Conservation (phyloP, 257 asterid species). For the Cordia subcordata region DNA sequence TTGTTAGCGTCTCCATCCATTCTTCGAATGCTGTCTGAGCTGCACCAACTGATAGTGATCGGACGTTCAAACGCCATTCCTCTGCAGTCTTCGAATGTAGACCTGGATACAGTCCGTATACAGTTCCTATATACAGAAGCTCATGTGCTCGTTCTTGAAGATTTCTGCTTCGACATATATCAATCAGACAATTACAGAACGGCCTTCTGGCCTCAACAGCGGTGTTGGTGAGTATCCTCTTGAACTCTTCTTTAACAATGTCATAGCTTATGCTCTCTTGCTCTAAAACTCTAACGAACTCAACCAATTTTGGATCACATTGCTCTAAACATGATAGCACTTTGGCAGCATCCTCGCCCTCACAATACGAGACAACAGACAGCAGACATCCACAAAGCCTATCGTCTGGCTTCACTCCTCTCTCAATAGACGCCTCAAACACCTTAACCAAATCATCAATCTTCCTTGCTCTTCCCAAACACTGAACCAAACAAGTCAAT, state of each 20-base stretch:
- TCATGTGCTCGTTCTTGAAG: conserved; percentile 65
- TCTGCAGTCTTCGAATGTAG: conserved; percentile 75
- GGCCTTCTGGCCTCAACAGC: conserved; percentile 77
- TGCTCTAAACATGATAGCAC: conserved; percentile 56
- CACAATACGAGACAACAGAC: conserved; percentile 63
- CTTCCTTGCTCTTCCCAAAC: conserved; percentile 70
- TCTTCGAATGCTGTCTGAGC: conserved; percentile 89
- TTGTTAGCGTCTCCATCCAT: conserved; percentile 73
- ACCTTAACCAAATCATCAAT: conserved; percentile 71
- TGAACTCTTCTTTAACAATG: conserved; percentile 54
- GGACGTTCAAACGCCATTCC: conserved; percentile 79
- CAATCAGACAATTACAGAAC: conserved; percentile 83
- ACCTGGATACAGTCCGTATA: conserved; percentile 80
- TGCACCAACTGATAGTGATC: conserved; percentile 85
- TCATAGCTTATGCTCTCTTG: conserved; percentile 33
- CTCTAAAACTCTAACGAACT: conserved; percentile 39
- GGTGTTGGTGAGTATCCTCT: conserved; percentile 44
- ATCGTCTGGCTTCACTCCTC: conserved; percentile 86
- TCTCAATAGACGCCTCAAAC: conserved; percentile 38
- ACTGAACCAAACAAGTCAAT: conserved; percentile 81
- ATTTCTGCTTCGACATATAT: conserved; percentile 58
- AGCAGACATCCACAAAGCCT: conserved; percentile 82
- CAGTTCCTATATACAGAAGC: conserved; percentile 60
- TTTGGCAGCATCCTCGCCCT: conserved; percentile 54
- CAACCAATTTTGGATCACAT: conserved; percentile 43